Conservation (phyloP, 495 filamentous ascomycete species). For the Collariella sp. region DNA sequence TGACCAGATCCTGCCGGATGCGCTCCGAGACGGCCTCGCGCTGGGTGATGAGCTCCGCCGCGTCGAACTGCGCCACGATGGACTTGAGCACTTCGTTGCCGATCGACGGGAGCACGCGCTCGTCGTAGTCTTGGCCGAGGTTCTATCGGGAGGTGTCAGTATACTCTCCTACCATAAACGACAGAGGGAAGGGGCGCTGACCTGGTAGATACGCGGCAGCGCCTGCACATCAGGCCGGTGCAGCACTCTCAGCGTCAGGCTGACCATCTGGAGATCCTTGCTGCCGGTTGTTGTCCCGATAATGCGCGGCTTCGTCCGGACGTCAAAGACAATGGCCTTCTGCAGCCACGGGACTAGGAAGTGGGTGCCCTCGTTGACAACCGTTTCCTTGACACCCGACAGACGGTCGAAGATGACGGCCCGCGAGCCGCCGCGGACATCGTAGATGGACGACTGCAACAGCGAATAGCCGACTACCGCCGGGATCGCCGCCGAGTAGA, state of each 20-base stretch:
- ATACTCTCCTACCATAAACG: background rate
- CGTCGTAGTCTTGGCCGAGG: conserved; percentile 96
- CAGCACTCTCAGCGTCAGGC: conserved; percentile 89
- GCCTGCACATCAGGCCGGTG: conserved; percentile 89
- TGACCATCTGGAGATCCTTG: conserved; percentile 99
- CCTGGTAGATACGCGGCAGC: conserved; percentile 97
- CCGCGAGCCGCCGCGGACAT: conserved; percentile 86
- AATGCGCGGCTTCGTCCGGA: conserved; percentile 92
- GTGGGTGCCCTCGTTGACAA: conserved; percentile 94
- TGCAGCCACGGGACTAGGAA: conserved; percentile 96
- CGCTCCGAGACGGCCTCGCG: conserved; percentile 92
- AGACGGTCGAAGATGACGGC: conserved; percentile 98
- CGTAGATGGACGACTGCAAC: conserved; percentile 76
- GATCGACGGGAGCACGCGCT: conserved; percentile 98
- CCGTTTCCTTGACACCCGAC: conserved; percentile 83
- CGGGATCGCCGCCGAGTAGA: conserved; percentile 69
- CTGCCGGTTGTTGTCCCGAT: conserved; percentile 96
- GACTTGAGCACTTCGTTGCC: conserved; percentile 99
- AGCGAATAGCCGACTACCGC: conserved; percentile 53
- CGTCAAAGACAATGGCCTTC: conserved; percentile 90
- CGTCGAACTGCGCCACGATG: conserved; percentile 98
- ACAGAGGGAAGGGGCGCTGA: conserved; percentile 49
- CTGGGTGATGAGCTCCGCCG: conserved; percentile 98
- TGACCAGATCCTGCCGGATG: conserved; percentile 89
- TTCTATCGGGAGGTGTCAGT: conserved; percentile 28